Base-by-base conservation (phyloP, 139 green algal species). In the Dunaliella primolecta region DNA sequence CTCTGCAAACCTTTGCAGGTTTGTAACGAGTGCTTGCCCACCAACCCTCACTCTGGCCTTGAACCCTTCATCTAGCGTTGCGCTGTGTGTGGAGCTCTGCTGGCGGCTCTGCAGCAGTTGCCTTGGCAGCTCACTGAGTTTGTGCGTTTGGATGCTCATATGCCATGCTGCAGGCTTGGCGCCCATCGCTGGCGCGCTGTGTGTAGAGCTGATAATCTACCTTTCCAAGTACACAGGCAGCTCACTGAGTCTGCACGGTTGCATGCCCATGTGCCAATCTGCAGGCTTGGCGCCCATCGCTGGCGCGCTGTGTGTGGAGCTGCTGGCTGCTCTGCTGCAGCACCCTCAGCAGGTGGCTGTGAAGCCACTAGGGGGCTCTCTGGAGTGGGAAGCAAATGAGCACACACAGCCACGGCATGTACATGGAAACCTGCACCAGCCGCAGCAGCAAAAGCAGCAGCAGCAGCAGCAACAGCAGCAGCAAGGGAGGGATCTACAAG, bases 91-190 rank as follows among this genome's bases (percentile, higher is more conserved):
- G n/a, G n/a, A n/a, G n/a, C n/a, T 85, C n/a, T n/a, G n/a, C n/a
- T n/a, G n/a, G n/a, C n/a, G n/a, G n/a, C n/a, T n/a, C n/a, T n/a
- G n/a, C 21, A 32, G 25, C n/a, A 81, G 83, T 7, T 38, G 83
- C 29, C 81, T 33, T 71, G n/a, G n/a, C n/a, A n/a, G n/a, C n/a
- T n/a, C n/a, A n/a, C n/a, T n/a, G n/a, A n/a, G n/a, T n/a, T n/a
- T n/a, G n/a, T n/a, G n/a, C n/a, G n/a, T n/a, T n/a, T n/a, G n/a
- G n/a, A n/a, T n/a, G n/a, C n/a, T n/a, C n/a, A n/a, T n/a, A n/a
- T n/a, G n/a, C n/a, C n/a, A n/a, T n/a, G 82, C 36, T 98, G 96
- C 94, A 98, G 97, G 97, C 0, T 90, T 99, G 34, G 96, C 95
- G 11, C 86, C 91, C 38, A 96, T 99, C 34, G 97, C 97, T 32